Conservation (phyloP, 2,329 filamentous ascomycete species). For the Fusarium vanettenii region DNA sequence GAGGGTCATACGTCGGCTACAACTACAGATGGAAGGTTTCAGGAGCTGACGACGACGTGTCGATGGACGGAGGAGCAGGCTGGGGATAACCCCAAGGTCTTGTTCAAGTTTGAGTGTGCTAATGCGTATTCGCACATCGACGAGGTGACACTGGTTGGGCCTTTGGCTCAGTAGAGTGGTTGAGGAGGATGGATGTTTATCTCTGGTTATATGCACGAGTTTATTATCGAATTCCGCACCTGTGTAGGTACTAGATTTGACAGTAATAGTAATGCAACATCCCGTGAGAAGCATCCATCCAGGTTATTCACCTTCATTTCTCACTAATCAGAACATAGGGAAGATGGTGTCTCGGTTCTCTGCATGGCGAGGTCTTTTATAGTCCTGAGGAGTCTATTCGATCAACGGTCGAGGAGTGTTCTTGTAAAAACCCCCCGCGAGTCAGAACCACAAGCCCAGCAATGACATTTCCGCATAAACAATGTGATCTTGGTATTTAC, state of each 20-base stretch:
- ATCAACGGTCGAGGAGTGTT: too few species aligned
- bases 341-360: too few species aligned
- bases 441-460: rapidly evolving
- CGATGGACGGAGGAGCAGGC: neutral
- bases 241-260: too few species aligned
- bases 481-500: neutral
- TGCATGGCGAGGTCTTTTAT: too few species aligned
- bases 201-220: neutral
- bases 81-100: neutral
- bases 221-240: too few species aligned
- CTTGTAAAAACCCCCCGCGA: neutral
- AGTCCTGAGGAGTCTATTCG: too few species aligned
- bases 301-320: too few species aligned
- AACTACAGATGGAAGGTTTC: neutral
- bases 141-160: neutral
- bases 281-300: too few species aligned
- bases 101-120: neutral
- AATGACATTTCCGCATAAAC: neutral
- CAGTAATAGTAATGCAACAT: too few species aligned
- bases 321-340: too few species aligned
- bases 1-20: neutral
- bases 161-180: neutral
- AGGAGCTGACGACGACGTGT: neutral
- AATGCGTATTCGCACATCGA: neutral
- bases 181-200: neutral